Base-by-base conservation (phyloP, 2,329 filamentous ascomycete genomes). In the Xenoacremonium recifei region DNA sequence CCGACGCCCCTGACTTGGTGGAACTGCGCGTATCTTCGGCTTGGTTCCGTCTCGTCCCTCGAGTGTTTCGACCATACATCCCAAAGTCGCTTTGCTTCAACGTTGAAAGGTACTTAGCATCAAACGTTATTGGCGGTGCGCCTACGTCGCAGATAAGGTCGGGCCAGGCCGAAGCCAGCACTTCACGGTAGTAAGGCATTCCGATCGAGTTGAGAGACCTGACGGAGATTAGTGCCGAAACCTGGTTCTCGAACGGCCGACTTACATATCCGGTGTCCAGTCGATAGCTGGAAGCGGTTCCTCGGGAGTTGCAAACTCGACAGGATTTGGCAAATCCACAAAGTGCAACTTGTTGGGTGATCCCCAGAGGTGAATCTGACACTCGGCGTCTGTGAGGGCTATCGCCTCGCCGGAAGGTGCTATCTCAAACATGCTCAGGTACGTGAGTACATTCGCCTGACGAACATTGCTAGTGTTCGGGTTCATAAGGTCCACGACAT, bases 401-500 rank as follows among this genome's bases (percentile, higher is more conserved):
- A 96, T 75, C 0, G 89, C 89, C 63, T 95, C 89, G 2, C 90
- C 91, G 2, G 90, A 95, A 0, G 88, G 85, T 4, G 91, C 89
- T 52, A 96, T 83, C 54, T 96, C 90, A 50, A 96, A 82, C 50
- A 87, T 85, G 45, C 81, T 83, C 53, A 96, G 77, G 53, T 85
- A 89, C 1, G 76, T 78, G 20, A 84, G 76, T 4, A 91, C 80
- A 55, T 91, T 90, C 23, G 87, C 85, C 67, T 95, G 90, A 37
- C 87, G 81, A 38, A 96, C 81, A 53, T 87, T 91, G 60, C 89
- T 89, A 16, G 88, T 85, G 59, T 95, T 91, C 0, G 89, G 88
- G 49, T 96, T 96, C 81, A 95, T 89, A 5, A 99, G 78, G 64
- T 99, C 93, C 37, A 97, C 89, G 12, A 97, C 86, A 62, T 99